Evolutionary conservation across 768 basidiomycete species (phyloP).

Genomic region (Lactifluus rugatus): DNA sequence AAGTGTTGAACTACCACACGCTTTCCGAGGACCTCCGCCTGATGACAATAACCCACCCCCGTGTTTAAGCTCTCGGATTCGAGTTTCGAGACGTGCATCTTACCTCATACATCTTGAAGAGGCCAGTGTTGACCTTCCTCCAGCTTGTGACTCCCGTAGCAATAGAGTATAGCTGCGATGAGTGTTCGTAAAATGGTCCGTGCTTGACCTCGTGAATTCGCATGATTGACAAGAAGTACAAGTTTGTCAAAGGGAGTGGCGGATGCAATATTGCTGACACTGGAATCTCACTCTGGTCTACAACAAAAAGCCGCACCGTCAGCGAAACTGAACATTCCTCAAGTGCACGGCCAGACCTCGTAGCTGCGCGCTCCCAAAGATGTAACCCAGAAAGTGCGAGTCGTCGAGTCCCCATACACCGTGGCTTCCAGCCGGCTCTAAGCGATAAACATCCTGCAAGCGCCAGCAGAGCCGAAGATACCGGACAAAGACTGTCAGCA

Average conservation of each 20-base stretch:
- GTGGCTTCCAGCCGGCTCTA: constrained; percentile 95
- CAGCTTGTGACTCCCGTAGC: constrained; percentile 84
- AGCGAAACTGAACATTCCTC: background rate
- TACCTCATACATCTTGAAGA: constrained; percentile 95
- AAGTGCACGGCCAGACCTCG: constrained; percentile 41
- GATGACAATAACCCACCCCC: background rate
- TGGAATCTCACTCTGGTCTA: constrained; percentile 55
- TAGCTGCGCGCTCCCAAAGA: constrained; percentile 86
- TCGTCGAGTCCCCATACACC: constrained; percentile 98
- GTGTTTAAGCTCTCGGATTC: background rate
- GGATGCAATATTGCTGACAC: constrained; percentile 54
- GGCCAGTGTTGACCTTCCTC: constrained; percentile 80
- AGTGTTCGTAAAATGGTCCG: constrained; percentile 89
- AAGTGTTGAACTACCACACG: constrained; percentile 96
- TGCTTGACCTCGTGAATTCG: constrained; percentile 74
- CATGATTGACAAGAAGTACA: constrained; percentile 71
- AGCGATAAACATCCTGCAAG: constrained; percentile 78
- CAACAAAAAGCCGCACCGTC: constrained; percentile 2
- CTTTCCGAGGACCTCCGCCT: constrained; percentile 89
- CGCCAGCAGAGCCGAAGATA: constrained; percentile 79
- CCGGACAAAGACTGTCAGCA: constrained; percentile 57
- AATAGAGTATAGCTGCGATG: constrained; percentile 80
- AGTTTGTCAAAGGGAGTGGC: constrained; percentile 53
- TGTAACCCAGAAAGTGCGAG: constrained; percentile 78
- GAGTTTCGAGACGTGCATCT: constrained; percentile 18